These are phyloP conservation scores for Mortierella polycephala DNA, from an alignment of 371 early-diverging fungal genomes.

Conservation along the genomic window DNA sequence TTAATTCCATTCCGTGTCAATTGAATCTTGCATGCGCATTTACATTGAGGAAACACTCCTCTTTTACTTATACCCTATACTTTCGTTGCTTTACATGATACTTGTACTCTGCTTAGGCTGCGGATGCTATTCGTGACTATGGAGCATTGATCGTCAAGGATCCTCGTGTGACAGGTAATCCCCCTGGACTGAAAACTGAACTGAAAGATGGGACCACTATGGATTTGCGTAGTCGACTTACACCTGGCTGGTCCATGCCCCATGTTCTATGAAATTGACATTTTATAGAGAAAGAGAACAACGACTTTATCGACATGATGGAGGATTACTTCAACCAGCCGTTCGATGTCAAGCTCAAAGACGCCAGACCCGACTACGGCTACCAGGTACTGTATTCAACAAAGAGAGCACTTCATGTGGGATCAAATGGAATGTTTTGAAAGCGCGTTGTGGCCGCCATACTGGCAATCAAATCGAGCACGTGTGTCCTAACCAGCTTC, in stretches of 20 bases:
- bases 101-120: conserved; percentile 54
- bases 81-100: not conserved
- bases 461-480: not conserved
- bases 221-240: too few relatives aligned
- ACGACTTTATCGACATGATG: conserved; percentile 69
- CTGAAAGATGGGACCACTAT: too few relatives aligned
- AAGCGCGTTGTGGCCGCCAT: not conserved
- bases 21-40: not conserved
- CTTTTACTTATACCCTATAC: not conserved
- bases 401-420: conserved; percentile 5
- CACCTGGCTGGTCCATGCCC: too few relatives aligned
- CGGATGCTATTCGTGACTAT: conserved; percentile 69
- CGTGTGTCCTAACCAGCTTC: too few relatives aligned
- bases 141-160: conserved; percentile 73
- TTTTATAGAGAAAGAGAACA: conserved; percentile 56
- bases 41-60: not conserved
- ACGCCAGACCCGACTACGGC: conserved; percentile 67
- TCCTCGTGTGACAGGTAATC: conserved; percentile 67
- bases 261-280: not conserved
- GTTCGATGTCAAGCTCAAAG: conserved; percentile 64
- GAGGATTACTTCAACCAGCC: conserved; percentile 76
- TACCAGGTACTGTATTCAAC: conserved; percentile 53
- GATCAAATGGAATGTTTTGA: not conserved
- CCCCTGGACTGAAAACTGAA: not conserved
- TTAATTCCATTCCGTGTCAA: conserved; percentile 14